Conservation (phyloP, 768 basidiomycete genomes). For the Suillus luteus region DNA sequence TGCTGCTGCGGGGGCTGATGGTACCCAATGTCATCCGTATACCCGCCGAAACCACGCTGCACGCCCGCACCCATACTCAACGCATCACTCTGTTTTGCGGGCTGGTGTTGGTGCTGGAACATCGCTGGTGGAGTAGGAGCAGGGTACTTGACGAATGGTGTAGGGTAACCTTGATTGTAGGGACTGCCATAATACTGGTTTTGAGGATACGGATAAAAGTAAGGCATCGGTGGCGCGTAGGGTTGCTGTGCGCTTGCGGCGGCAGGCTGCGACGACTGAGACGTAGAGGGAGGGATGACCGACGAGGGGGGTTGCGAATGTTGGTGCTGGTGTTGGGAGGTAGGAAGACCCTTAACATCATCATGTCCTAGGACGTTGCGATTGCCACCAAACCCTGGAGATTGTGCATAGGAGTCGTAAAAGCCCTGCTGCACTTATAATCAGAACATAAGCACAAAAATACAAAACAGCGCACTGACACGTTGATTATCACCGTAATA, state of each 20-base stretch:
- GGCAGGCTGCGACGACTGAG: conserved; percentile 61
- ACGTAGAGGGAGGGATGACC: conserved; percentile 52
- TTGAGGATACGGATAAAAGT: conserved; percentile 71
- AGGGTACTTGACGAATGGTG: conserved; percentile 77
- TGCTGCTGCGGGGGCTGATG: conserved; percentile 58
- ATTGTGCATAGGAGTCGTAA: conserved; percentile 75
- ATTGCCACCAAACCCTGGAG: conserved; percentile 57
- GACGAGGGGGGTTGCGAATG: conserved; percentile 38
- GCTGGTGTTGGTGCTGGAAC: conserved; percentile 29
- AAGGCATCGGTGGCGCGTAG: conserved; percentile 61
- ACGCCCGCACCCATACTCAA: conserved; percentile 42
- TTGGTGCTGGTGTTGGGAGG: conserved; percentile 50
- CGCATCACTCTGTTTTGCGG: conserved; percentile 50
- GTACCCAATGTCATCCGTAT: conserved; percentile 48
- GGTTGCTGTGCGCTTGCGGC: conserved; percentile 63
- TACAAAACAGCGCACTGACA: conserved; percentile 40
- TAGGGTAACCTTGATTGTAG: conserved; percentile 63
- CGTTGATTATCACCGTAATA: conserved; percentile 72
- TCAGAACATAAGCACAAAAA: conserved; percentile 10
- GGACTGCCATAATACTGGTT: conserved; percentile 77
- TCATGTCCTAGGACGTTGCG: conserved; percentile 72
- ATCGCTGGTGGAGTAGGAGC: conserved; percentile 57
- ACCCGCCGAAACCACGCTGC: conserved; percentile 37
- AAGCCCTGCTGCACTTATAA: conserved; percentile 53
- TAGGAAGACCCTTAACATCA: conserved; percentile 70